Base-by-base conservation (phyloP, 2,329 filamentous ascomycete species). In the Sphaerostilbella broomeana region DNA sequence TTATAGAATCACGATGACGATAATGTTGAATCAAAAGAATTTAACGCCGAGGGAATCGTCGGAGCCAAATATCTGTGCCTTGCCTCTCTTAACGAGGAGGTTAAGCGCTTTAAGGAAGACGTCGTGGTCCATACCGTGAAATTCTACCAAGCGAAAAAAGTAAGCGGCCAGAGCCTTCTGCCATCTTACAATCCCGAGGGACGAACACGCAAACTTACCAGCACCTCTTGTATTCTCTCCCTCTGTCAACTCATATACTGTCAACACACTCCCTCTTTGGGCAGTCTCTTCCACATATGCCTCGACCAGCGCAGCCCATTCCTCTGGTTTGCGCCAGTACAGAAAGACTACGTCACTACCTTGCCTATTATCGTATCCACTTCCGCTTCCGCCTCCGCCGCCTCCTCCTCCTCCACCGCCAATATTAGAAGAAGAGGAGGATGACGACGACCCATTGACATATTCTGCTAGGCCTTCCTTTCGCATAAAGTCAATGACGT, bases 1-100 rank as follows among this genome's bases (percentile, higher is more conserved):
- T 22, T 16, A 24, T 35, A n/a, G n/a, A n/a, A n/a, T n/a, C n/a
- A n/a, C n/a, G n/a, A n/a, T n/a, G n/a, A n/a, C n/a, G n/a, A n/a
- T n/a, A n/a, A n/a, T n/a, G n/a, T n/a, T n/a, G 16, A 3, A 32
- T 81, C 68, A 95, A 59, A 97, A 97, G 68, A 98, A 97, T 68
- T 98, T 98, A 49, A 97, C 87, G 54, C 92, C 92, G 55, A 85
- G 79, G 45, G 86, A 84, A 58, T 90, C 87, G 54, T 90, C 88
- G 38, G 79, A 77, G 22, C 90, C 90, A 65, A 98, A 97, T 18
- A 97, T 79, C 62, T 97, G 90, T 11, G 89, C 90, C 65, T 85
- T 94, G 51, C 88, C 88, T 47, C 83, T 77, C 71, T 94, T 95
- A 24, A 94, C 89, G 34, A 95, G 72, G 35, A 92, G 71, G 44